Evolutionary conservation across 2,329 filamentous ascomycete genomes (phyloP), one percentile per base, ranked within the genome.

Genomic region (Zasmidium angulare): DNA sequence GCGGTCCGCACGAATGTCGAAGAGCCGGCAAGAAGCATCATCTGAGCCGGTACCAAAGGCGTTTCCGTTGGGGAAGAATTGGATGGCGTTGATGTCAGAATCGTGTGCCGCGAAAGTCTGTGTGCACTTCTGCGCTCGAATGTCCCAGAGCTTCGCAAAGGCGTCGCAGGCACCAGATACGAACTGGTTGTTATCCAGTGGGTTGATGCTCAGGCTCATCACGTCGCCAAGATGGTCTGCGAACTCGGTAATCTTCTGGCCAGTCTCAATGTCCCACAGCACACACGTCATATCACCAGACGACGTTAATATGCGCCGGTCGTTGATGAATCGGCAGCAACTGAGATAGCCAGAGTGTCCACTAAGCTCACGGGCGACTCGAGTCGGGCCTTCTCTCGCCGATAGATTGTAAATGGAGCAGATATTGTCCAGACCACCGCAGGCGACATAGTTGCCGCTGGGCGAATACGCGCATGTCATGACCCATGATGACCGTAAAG

Each of bases 231-330:
- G 84, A 76, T 99, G 95, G 78, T 99, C 95, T 72, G 95, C 95
- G 69, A 98, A 99, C 76, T 99, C 95, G 73, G 93, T 96, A 46
- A 96, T 90, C 81, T 97, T 97, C 66, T 93, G 91, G 58, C 95
- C 95, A 0, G 93, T 96, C 79, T 99, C 95, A 66, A 99, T 93
- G 81, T 99, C 95, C 95, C 95, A 99, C 74, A 98, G 90, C 89
- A 98, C 97, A 77, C 95, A 99, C 54, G 95, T 99, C 95, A 99
- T 99, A 75, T 99, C 95, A 65, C 95, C 95, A 2, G 95, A 99
- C 0, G 95, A 98, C 61, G 95, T 99, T 66, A 99, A 86, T 72
- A 99, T 98, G 74, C 91, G 92, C 73, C 95, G 89, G 80, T 99
- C 95, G 76, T 96, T 98, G 82, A 98, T 96, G 78, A 99, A 99